Evolutionary conservation across 2,329 filamentous ascomycete species (phyloP).

Genomic region (Zopfia rhizophila): DNA sequence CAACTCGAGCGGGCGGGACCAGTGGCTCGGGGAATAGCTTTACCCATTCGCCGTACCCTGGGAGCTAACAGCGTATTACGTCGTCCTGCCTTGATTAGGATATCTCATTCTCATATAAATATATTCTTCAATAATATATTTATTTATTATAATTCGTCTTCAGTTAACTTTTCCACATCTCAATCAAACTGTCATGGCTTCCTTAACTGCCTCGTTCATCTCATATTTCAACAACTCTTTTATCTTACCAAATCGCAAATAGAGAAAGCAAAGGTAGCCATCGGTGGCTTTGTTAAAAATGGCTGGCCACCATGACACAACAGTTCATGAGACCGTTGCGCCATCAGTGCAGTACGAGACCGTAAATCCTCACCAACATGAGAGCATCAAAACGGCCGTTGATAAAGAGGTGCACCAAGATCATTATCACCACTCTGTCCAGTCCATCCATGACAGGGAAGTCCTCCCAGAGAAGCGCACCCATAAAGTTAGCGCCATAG

Average conservation of each 20-base stretch:
- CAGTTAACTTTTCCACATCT: too few relatives aligned
- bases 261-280: slow-evolving; percentile 72
- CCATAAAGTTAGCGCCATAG: slow-evolving; percentile 67
- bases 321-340: slow-evolving; percentile 72
- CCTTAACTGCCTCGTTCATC: background rate
- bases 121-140: too few relatives aligned
- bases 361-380: slow-evolving; percentile 68
- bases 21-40: too few relatives aligned
- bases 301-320: slow-evolving; percentile 75
- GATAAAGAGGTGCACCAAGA: slow-evolving; percentile 78
- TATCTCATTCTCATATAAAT: too few relatives aligned
- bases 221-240: background rate
- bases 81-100: too few relatives aligned
- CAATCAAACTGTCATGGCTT: background rate
- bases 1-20: too few relatives aligned
- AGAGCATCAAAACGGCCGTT: slow-evolving; percentile 70
- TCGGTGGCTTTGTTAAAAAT: slow-evolving; percentile 69
- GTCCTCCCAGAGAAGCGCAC: slow-evolving; percentile 70
- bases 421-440: slow-evolving; percentile 76
- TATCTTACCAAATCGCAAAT: slow-evolving; percentile 53
- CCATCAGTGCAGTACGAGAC: slow-evolving; percentile 70
- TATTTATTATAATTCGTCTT: too few relatives aligned
- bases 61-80: too few relatives aligned
- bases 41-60: too few relatives aligned
- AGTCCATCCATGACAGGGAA: slow-evolving; percentile 69